Evolutionary conservation across 345 rosid genomes (phyloP).

Genomic region (Acer yangbiense): DNA sequence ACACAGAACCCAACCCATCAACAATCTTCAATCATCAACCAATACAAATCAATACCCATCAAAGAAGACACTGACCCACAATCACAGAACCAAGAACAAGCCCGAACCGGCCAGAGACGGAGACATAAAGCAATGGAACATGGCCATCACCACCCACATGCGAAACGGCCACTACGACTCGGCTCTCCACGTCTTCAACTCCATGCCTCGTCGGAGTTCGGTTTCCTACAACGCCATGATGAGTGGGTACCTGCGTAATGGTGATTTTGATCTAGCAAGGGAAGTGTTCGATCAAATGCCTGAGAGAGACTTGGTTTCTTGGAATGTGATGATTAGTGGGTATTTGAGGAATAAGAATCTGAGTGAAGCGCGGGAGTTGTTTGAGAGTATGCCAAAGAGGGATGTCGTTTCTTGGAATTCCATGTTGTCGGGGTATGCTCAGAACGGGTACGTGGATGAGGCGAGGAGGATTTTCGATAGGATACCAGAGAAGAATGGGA

Average conservation of each 20-base stretch:
- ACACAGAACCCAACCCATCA: constrained; percentile 9
- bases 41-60: constrained; percentile 32
- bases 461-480: constrained; percentile 53
- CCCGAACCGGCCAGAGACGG: constrained; percentile 26
- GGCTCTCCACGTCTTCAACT: constrained; percentile 47
- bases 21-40: neutral
- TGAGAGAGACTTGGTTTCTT: constrained; percentile 45
- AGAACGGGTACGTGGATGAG: constrained; percentile 50
- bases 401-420: constrained; percentile 57
- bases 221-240: constrained; percentile 62
- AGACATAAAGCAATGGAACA: constrained; percentile 52
- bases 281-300: constrained; percentile 52
- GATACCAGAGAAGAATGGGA: constrained; percentile 50
- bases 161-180: constrained; percentile 41
- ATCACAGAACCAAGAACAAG: constrained; percentile 19
- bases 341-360: constrained; percentile 40
- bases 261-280: constrained; percentile 39
- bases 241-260: constrained; percentile 47
- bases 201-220: constrained; percentile 57
- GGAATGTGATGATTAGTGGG: constrained; percentile 55
- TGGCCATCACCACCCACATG: constrained; percentile 55
- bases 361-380: constrained; percentile 40
- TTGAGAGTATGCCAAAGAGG: constrained; percentile 45
- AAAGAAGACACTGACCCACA: constrained; percentile 29
- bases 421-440: constrained; percentile 54